Base-by-base conservation (phyloP, 2,329 filamentous ascomycete species). In the Monosporascus sp. region DNA sequence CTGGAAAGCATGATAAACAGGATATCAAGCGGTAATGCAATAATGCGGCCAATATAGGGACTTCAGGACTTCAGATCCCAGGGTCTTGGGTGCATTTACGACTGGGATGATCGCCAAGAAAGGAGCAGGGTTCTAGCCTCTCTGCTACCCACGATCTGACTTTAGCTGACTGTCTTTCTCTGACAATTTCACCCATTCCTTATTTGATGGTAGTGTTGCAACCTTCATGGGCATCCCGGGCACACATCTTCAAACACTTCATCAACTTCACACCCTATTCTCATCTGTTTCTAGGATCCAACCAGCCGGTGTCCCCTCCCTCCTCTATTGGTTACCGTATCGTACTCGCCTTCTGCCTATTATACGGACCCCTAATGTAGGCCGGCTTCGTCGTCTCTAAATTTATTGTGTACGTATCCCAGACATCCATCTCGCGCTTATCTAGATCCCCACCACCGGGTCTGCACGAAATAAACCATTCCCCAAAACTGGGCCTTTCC, bases 71-170 rank as follows among this genome's bases (percentile, higher is more conserved):
- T 28, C n/a, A 58, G 54, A 65, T 61, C 63, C 65, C 65, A 62
- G 65, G 62, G 65, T 65, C 64, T 65, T 68, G 65, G 65, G 63
- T 66, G 58, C 58, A 65, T 63, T 55, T 62, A 60, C 60, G 57
- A 55, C 17, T 48, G 59, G 54, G 60, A 56, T 60, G 63, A 60
- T 59, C 57, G 63, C 51, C 46, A 58, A 63, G 52, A 55, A 52
- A 35, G 24, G 20, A 26, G 53, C 64, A 66, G 63, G 65, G 65
- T 63, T 65, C 61, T 65, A 64, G 62, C 62, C 62, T 55, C 37
- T 40, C 61, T 56, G 49, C 52, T 58, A 53, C 22, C 43, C 38
- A 53, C 51, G 41, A 47, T 50, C 50, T 47, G 49, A 51, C 51
- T 37, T 37, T 53, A 24, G 38, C 28, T 50, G 45, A 14, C 20